phyloP scores from a whole-genome alignment of 1,284 basidiomycete species.

The Cutaneotrichosporon sp. region DNA sequence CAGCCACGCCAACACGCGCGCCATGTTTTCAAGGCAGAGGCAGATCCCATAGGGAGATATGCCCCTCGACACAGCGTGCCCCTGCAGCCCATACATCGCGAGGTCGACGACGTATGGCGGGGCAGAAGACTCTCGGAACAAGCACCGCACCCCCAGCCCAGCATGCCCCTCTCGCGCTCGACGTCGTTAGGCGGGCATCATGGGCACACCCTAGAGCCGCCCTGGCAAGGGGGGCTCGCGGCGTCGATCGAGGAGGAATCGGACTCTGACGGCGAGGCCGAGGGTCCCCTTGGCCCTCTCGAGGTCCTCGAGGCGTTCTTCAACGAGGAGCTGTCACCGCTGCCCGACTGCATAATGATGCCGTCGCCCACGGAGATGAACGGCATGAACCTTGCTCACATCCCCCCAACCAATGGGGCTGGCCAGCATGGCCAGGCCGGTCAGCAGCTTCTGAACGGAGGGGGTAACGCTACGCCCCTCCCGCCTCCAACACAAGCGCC shows the following conservation, averaged over 20 bases:
- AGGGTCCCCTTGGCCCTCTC: slow-evolving; percentile 14
- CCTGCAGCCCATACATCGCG: background rate
- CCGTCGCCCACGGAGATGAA: background rate
- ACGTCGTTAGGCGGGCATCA: background rate
- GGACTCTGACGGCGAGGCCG: slow-evolving; percentile 11
- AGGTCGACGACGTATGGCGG: background rate
- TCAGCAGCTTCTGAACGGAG: too few relatives aligned
- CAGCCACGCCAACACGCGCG: background rate
- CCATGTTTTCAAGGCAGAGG: background rate
- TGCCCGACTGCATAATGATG: slow-evolving; percentile 10
- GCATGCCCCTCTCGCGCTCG: background rate
- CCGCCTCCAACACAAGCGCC: background rate
- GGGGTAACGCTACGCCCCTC: background rate
- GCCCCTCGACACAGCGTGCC: background rate
- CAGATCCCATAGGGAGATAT: too few relatives aligned
- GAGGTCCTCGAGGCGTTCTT: slow-evolving; percentile 23
- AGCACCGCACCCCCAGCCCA: background rate
- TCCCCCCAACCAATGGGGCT: background rate
- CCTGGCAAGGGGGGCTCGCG: too few relatives aligned
- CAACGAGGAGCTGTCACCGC: slow-evolving; percentile 9
- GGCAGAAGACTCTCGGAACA: background rate
- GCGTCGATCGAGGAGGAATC: slow-evolving; percentile 1
- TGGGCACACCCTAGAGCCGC: background rate
- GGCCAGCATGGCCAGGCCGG: background rate
- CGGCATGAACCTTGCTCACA: background rate